Evolutionary conservation across 257 asterid species (phyloP).

Genomic region (Thymus quinquecostatus): DNA sequence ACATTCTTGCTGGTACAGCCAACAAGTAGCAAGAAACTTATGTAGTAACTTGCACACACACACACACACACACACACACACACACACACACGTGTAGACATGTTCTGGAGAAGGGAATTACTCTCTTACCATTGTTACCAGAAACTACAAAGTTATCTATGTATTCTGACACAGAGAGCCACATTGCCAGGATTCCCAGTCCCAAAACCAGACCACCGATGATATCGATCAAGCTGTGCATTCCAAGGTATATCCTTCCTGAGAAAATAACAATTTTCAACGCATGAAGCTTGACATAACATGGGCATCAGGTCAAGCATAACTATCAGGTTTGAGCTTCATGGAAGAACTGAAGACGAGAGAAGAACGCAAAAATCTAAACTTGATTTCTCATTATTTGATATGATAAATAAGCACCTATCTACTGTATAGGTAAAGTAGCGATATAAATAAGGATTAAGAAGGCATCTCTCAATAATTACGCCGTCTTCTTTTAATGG

Average conservation of each 20-base stretch:
- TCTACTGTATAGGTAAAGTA: not conserved
- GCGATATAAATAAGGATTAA: not conserved
- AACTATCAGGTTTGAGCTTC: not conserved
- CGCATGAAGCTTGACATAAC: slow-evolving; percentile 21
- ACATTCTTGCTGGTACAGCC: not conserved
- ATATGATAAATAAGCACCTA: not conserved
- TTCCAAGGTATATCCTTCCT: slow-evolving; percentile 96
- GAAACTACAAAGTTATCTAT: slow-evolving; percentile 70
- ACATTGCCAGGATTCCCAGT: slow-evolving; percentile 63
- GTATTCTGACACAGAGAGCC: slow-evolving; percentile 70
- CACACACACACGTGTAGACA: not conserved
- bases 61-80: too few relatives aligned
- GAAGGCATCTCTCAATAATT: not conserved
- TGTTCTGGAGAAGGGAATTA: slow-evolving; percentile 21
- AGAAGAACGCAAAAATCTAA: not conserved
- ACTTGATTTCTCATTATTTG: not conserved
- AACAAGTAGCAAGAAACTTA: not conserved
- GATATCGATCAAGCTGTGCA: slow-evolving; percentile 90
- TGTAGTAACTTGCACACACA: not conserved
- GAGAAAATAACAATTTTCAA: slow-evolving; percentile 25
- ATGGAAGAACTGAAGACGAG: not conserved
- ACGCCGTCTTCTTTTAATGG: not conserved
- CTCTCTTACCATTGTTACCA: slow-evolving; percentile 72
- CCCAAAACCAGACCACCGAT: slow-evolving; percentile 80
- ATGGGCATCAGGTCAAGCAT: slow-evolving; percentile 10